phyloP scores from a whole-genome alignment of 768 basidiomycete genomes.

The Clitopilus hobsonii region DNA sequence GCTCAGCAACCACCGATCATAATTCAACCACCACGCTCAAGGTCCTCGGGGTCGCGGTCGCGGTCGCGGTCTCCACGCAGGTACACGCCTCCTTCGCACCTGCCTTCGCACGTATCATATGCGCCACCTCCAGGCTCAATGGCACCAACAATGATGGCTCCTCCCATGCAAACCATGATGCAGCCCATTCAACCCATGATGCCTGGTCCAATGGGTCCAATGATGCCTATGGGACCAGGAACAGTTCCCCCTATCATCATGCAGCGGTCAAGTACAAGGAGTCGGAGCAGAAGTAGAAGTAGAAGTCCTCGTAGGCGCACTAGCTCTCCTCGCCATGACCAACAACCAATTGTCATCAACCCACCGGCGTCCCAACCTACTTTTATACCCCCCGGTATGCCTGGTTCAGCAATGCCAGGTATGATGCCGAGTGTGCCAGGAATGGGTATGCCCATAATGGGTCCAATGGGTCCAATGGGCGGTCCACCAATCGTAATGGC shows the following conservation, averaged over 20 bases:
- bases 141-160: conserved; percentile 1
- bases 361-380: not conserved
- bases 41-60: conserved; percentile 6
- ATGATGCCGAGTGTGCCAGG: not conserved
- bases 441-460: not conserved
- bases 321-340: not conserved
- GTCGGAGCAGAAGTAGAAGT: not conserved
- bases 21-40: not conserved
- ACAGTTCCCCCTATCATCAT: not conserved
- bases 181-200: not conserved
- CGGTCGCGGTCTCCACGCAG: conserved; percentile 11
- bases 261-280: not conserved
- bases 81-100: not conserved
- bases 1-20: not conserved
- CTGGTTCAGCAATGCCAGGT: not conserved
- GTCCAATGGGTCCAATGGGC: not conserved
- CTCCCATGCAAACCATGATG: not conserved
- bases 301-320: not conserved
- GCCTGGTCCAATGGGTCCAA: not conserved
- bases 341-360: not conserved
- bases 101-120: not conserved
- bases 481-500: not conserved
- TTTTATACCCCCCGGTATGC: not conserved
- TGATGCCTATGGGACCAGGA: not conserved
- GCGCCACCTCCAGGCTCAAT: not conserved